phyloP scores from a whole-genome alignment of 2,329 filamentous ascomycete genomes.

The Neobulgaria alba region DNA sequence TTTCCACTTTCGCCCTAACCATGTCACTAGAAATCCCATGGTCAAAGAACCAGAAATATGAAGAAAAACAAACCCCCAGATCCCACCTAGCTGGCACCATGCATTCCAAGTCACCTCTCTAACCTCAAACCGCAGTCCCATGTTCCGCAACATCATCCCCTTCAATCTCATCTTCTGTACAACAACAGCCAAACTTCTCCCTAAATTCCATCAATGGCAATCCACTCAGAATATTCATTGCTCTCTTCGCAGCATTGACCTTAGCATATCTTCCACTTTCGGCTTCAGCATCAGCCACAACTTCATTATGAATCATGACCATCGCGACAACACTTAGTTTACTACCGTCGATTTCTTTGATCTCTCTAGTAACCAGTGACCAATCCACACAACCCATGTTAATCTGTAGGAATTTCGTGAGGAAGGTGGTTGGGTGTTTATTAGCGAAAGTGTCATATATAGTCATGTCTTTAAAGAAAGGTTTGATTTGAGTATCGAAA shows the following conservation, averaged over 20 bases:
- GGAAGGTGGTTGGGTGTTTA: slow-evolving; percentile 72
- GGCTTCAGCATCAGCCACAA: slow-evolving; percentile 53
- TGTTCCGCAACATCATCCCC: slow-evolving; percentile 11
- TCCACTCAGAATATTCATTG: slow-evolving; percentile 39
- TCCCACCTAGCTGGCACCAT: no score
- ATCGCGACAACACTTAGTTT: slow-evolving; percentile 55
- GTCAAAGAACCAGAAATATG: no score
- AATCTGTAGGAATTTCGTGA: slow-evolving; percentile 54
- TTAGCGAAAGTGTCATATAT: slow-evolving; percentile 83
- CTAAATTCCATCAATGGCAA: slow-evolving; percentile 50
- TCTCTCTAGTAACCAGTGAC: slow-evolving; percentile 37
- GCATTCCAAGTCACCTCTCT: neutral
- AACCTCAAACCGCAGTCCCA: slow-evolving; percentile 11
- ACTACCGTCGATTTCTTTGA: slow-evolving; percentile 30
- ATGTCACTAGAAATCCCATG: no score
- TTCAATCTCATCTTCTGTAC: slow-evolving; percentile 29
- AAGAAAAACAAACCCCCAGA: no score
- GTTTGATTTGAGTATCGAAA: slow-evolving; percentile 64
- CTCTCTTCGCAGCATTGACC: slow-evolving; percentile 52
- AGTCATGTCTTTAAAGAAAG: slow-evolving; percentile 77
- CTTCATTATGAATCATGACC: slow-evolving; percentile 64
- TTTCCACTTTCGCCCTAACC: no score
- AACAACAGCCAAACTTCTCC: slow-evolving; percentile 54
- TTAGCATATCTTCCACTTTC: slow-evolving; percentile 67
- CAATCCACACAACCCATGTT: slow-evolving; percentile 58